Percentiles rank a stretch among this genome's conserved stretches.
These are phyloP conservation scores for Tulasnella sp. DNA, from an alignment of 768 basidiomycete species.

Conservation along the genomic window DNA sequence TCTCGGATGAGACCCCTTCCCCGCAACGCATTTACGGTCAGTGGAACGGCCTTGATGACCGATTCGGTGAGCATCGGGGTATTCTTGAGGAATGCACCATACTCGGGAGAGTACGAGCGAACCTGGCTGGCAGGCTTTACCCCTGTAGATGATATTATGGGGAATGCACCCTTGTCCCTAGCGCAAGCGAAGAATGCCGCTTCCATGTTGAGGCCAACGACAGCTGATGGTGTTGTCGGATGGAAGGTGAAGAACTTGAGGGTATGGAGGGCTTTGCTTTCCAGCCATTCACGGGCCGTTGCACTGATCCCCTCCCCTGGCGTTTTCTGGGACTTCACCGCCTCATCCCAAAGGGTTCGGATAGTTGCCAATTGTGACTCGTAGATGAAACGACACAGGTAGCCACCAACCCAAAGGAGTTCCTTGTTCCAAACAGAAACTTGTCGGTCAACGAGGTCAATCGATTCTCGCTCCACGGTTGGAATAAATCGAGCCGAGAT, in stretches of 20 bases:
- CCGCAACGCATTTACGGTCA: conserved; percentile 65
- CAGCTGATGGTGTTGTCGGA: conserved; percentile 80
- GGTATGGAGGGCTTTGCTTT: conserved; percentile 69
- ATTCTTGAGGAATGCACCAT: conserved; percentile 74
- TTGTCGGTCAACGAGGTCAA: conserved; percentile 85
- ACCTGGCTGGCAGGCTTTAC: conserved; percentile 67
- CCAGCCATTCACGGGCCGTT: conserved; percentile 50
- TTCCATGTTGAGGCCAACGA: conserved; percentile 73
- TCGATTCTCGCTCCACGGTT: conserved; percentile 93
- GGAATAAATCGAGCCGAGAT: conserved; percentile 87
- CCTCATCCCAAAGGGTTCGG: conserved; percentile 61
- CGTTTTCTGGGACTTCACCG: conserved; percentile 45
- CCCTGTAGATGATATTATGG: conserved; percentile 76
- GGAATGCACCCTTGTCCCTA: conserved; percentile 50
- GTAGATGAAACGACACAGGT: conserved; percentile 79
- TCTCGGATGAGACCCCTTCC: conserved; percentile 66
- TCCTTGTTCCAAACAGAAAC: conserved; percentile 81
- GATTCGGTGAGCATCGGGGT: conserved; percentile 73
- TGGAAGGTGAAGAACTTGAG: conserved; percentile 90
- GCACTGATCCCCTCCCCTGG: conserved; percentile 40
- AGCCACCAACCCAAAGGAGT: conserved; percentile 80
- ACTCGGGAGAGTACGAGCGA: conserved; percentile 70
- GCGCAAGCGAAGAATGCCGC: conserved; percentile 76
- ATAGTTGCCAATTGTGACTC: conserved; percentile 75
- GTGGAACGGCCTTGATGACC: conserved; percentile 58